Base-by-base conservation (phyloP, 1,139 yeast species). In the Geotrichum phurueaensis region DNA sequence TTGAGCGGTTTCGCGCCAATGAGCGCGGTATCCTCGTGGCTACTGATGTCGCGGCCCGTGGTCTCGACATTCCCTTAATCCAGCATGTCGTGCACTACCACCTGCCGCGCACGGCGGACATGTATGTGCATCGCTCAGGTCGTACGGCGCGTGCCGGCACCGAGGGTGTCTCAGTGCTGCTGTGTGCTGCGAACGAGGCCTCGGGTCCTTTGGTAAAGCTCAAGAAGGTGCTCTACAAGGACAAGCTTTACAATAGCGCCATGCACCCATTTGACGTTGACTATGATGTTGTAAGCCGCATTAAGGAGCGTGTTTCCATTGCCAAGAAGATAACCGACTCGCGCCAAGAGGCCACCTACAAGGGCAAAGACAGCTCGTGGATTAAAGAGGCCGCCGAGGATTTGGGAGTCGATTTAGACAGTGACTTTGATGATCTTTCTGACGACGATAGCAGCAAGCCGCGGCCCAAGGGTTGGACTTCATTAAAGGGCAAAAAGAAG, bases 41-140 rank as follows among this genome's bases (percentile, higher is more conserved):
- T 0, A 90, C 98, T 1, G 99, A 94, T 74, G 98, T 94, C 58
- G 99, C 99, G 1, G 99, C 99, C 6, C 84, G 99, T 78, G 99
- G 99, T 63, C 80, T 95, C 64, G 99, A 95, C 79, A 90, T 95
- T 63, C 88, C 96, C 1, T 82, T 83, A 56, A 92, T 95, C 59
- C 88, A 91, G 69, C 99, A 94, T 73, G 99, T 95, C 51, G 90
- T 94, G 15, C 99, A 94, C 73, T 94, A 94, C 70, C 98, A 94
- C 75, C 79, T 95, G 64, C 99, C 99, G 12, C 81, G 98, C 65
- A 82, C 96, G 10, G 98, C 98, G 0, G 99, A 95, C 72, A 85
- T 91, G 60, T 94, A 94, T 71, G 86, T 94, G 65, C 99, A 94
- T 75, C 82, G 99, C 73, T 89, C 97, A 1, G 99, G 99, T 64